Percentiles rank a stretch among this genome's conserved stretches.
Evolutionary conservation across 164 flowering plant species (phyloP).

Genomic region (Aristolochia contorta): DNA sequence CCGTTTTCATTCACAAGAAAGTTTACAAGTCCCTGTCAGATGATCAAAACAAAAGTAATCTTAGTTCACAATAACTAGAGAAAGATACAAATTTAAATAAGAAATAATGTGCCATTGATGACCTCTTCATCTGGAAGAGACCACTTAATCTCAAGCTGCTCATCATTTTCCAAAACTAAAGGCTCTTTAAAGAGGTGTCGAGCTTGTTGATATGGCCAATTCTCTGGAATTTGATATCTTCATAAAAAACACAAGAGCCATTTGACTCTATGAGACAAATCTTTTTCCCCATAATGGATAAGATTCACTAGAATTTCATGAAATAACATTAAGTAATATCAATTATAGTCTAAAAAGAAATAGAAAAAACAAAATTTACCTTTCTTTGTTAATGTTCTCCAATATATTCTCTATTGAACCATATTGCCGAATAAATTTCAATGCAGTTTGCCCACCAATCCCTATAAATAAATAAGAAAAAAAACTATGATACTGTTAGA

Average conservation of each 20-base stretch:
- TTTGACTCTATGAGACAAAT: not conserved
- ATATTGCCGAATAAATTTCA: conserved; percentile 91
- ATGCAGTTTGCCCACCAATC: conserved; percentile 85
- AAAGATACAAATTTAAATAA: not conserved
- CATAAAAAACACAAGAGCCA: conserved; percentile 12
- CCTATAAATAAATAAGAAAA: conserved; percentile 39
- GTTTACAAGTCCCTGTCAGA: conserved; percentile 49
- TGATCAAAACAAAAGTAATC: not conserved
- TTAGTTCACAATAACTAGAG: not conserved
- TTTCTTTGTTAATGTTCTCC: conserved; percentile 84
- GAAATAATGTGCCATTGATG: conserved; percentile 1
- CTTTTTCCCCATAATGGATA: conserved; percentile 7
- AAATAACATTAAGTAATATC: conserved; percentile 5
- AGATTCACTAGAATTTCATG: not conserved
- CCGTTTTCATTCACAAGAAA: conserved; percentile 86
- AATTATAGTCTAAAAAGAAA: not conserved
- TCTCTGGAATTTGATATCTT: conserved; percentile 83
- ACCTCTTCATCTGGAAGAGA: conserved; percentile 88
- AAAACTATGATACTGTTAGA: too few relatives aligned
- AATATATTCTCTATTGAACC: conserved; percentile 80
- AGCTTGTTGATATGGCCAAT: conserved; percentile 88
- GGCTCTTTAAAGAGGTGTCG: conserved; percentile 84
- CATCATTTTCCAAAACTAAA: conserved; percentile 35
- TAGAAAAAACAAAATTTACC: conserved; percentile 28
- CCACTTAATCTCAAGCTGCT: conserved; percentile 74